Evolutionary conservation across 2,329 filamentous ascomycete genomes (phyloP).

Genomic region (Colletotrichum ledebouriae): DNA sequence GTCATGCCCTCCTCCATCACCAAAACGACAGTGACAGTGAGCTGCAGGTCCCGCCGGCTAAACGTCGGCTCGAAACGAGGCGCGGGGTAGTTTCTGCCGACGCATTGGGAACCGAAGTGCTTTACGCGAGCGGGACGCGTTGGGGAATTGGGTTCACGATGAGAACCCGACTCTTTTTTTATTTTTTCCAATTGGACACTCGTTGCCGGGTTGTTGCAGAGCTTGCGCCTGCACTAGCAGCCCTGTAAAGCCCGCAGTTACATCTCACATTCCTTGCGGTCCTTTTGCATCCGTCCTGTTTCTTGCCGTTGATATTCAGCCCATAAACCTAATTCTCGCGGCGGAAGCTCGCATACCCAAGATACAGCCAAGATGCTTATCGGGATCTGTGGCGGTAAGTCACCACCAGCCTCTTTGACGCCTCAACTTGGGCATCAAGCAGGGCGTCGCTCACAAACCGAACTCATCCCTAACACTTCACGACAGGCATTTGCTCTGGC

Average conservation of each 20-base stretch:
- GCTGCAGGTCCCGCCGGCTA: conserved; percentile 35
- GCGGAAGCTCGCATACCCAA: background rate
- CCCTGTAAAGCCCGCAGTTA: background rate
- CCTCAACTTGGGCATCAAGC: background rate
- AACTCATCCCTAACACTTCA: conserved; percentile 12
- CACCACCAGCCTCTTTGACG: background rate
- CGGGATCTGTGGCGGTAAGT: conserved; percentile 79
- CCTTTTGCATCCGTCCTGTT: background rate
- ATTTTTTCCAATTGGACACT: conserved; percentile 4
- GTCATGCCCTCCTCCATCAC: conserved; percentile 1
- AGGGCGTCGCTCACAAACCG: conserved; percentile 20
- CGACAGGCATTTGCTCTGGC: conserved; percentile 87
- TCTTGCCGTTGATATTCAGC: conserved; percentile 2
- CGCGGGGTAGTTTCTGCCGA: conserved; percentile 18
- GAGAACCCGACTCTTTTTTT: conserved; percentile 7
- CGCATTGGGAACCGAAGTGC: background rate
- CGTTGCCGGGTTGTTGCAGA: conserved; percentile 34
- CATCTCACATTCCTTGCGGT: background rate
- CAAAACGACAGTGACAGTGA: no score
- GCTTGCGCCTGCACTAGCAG: conserved; percentile 21
- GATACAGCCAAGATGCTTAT: conserved; percentile 72
- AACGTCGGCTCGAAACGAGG: conserved; percentile 1
- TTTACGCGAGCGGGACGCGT: conserved; percentile 37
- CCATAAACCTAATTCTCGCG: background rate
- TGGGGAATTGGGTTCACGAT: conserved; percentile 2